These are phyloP conservation scores for Mycena metata DNA, from an alignment of 768 basidiomycete species.

Conservation along the genomic window DNA sequence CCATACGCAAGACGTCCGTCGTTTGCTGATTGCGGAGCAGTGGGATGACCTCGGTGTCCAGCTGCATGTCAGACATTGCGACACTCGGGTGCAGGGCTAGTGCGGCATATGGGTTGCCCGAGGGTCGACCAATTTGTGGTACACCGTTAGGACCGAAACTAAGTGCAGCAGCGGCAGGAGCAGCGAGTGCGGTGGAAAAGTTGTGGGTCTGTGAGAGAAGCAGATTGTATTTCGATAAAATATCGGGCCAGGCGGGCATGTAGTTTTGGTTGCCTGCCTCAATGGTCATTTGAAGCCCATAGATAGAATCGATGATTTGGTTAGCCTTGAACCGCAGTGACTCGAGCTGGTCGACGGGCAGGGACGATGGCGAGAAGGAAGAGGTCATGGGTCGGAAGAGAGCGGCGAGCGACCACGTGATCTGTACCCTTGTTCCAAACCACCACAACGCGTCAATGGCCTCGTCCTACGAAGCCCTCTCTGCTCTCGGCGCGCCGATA, in stretches of 20 bases:
- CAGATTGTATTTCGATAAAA: conserved; percentile 88
- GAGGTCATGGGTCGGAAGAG: conserved; percentile 1
- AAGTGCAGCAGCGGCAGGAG: conserved; percentile 46
- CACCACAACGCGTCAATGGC: conserved; percentile 13
- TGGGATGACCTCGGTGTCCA: conserved; percentile 81
- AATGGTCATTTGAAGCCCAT: conserved; percentile 72
- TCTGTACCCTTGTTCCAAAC: neutral
- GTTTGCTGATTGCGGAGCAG: conserved; percentile 87
- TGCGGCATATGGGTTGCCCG: conserved; percentile 67
- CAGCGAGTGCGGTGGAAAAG: conserved; percentile 74
- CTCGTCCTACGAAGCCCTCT: conserved; percentile 19
- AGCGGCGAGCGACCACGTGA: conserved; percentile 10
- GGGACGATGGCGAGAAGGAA: conserved; percentile 41
- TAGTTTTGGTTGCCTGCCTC: conserved; percentile 66
- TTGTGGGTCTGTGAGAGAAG: conserved; percentile 87
- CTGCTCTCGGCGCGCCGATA: conserved; percentile 33
- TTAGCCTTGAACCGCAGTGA: conserved; percentile 82
- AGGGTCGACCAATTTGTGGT: conserved; percentile 14
- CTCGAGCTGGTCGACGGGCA: conserved; percentile 80
- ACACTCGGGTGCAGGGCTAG: conserved; percentile 77
- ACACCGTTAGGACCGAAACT: conserved; percentile 27
- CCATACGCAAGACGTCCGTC: conserved; percentile 77
- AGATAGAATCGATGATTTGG: conserved; percentile 85
- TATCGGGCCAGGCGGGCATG: conserved; percentile 91
- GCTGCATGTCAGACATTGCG: conserved; percentile 71